Evolutionary conservation across 1,284 basidiomycete species (phyloP).

Genomic region (Malassezia yamatoensis): DNA sequence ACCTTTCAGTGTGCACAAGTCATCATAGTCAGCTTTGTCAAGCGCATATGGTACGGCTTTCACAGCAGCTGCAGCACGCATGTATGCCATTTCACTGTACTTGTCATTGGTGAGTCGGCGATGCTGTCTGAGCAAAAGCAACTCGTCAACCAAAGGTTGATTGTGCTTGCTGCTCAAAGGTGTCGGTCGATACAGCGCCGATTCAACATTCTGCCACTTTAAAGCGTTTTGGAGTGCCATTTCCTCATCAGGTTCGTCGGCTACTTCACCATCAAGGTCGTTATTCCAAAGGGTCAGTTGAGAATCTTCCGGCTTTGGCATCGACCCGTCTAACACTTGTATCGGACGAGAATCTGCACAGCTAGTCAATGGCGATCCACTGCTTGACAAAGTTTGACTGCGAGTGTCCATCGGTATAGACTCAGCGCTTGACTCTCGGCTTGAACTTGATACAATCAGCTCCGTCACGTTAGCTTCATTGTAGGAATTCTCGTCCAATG

Average conservation of each 20-base stretch:
- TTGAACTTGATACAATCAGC: no score
- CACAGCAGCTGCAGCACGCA: conserved; percentile 33
- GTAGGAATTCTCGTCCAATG: no score
- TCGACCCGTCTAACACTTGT: no score
- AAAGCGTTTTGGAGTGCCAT: background rate
- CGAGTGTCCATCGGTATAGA: no score
- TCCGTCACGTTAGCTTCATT: no score
- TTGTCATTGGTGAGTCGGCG: conserved; percentile 30
- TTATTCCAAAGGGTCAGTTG: background rate
- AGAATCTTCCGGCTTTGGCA: background rate
- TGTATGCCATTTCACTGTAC: conserved; percentile 36
- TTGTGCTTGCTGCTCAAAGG: conserved; percentile 21
- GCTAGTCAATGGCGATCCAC: no score
- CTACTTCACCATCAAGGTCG: background rate
- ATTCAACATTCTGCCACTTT: conserved; percentile 5
- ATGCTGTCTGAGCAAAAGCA: conserved; percentile 35
- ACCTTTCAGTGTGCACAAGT: conserved; percentile 31
- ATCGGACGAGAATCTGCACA: no score
- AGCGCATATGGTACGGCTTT: conserved; percentile 36
- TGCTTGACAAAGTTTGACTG: no score
- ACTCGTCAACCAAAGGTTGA: conserved; percentile 31
- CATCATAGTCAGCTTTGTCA: background rate
- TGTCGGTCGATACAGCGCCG: conserved; percentile 7
- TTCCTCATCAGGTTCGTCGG: background rate
- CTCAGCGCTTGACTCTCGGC: no score